Evolutionary conservation across 306 rosid species (phyloP), one percentile per base, ranked within the genome.

Genomic region (Castanopsis chinensis): DNA sequence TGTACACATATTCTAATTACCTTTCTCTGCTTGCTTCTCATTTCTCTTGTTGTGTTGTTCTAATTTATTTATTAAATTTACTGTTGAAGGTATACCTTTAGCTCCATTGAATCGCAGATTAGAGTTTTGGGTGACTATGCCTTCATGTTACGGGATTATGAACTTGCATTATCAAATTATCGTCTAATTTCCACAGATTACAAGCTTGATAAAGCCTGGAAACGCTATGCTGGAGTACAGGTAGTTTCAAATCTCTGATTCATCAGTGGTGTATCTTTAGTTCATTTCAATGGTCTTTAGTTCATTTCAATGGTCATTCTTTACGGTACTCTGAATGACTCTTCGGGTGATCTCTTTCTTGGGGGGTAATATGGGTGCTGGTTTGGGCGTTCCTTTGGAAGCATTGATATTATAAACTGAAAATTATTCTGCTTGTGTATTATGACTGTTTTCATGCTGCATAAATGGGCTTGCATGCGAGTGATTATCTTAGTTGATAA

Each of bases 181-280:
- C 98, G 99, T 78, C 84, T 96, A 75, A 91, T 95, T 82, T 95
- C 99, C 57, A 93, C 96, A 17, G 99, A 95, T 87, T 95, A 93
- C 97, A 95, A 95, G 84, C 96, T 95, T 85, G 99, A 95, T 85
- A 95, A 95, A 85, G 99, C 98, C 82, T 95, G 98, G 99, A 93
- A 93, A 86, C 97, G 92, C 67, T 95, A 89, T 83, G 99, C 99
- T 79, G 98, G 97, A 52, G 92, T 91, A 60, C 99, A 95, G 99
- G 99, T 93, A 86, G 87, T 75, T 84, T 73, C 55, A 71, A 72
- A 65, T 69, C 71, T 77, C 55, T 41, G 14, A 32, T 32, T 64
- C 32, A 64, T 30, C 23, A 30, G 32, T 64, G 45, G 3, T 64
- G 21, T 33, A 5, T 35, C 25, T 67, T 18, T 35, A 32, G 19